Percentiles rank a stretch among this genome's conserved stretches.
phyloP scores from a whole-genome alignment of 2,329 filamentous ascomycete species.

The Tolypocladium inflatum region DNA sequence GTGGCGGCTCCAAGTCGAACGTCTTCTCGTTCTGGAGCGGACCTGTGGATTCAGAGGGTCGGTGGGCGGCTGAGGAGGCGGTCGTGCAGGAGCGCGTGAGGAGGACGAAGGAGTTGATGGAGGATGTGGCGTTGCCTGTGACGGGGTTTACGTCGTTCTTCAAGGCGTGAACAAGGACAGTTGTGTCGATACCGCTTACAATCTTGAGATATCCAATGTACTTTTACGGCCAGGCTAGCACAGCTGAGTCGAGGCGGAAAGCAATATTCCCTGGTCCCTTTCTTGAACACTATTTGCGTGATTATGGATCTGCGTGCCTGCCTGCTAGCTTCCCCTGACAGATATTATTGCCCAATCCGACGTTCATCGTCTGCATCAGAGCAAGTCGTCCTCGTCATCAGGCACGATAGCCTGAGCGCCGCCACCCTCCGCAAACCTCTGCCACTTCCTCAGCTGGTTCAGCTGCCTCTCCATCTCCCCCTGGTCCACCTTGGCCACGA shows the following conservation, averaged over 20 bases:
- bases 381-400: background rate
- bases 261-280: too few species aligned
- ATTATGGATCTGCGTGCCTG: too few species aligned
- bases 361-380: background rate
- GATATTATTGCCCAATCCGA: background rate
- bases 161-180: conserved; percentile 22
- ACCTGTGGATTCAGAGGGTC: conserved; percentile 25
- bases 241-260: background rate
- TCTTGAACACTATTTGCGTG: background rate
- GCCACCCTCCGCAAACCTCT: conserved; percentile 7
- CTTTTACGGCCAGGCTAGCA: background rate
- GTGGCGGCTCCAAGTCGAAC: conserved; percentile 18
- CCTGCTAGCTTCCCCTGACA: background rate
- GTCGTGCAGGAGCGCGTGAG: conserved; percentile 43
- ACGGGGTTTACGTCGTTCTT: conserved; percentile 26
- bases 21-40: conserved; percentile 28
- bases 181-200: background rate
- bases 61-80: conserved; percentile 46
- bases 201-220: background rate
- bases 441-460: conserved; percentile 15
- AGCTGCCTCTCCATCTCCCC: conserved; percentile 13
- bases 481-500: conserved; percentile 9
- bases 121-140: conserved; percentile 32
- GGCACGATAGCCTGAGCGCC: conserved; percentile 5
- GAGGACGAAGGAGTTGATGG: conserved; percentile 41